phyloP scores from a whole-genome alignment of 2,329 filamentous ascomycete species.

The Colletotrichum siamense region DNA sequence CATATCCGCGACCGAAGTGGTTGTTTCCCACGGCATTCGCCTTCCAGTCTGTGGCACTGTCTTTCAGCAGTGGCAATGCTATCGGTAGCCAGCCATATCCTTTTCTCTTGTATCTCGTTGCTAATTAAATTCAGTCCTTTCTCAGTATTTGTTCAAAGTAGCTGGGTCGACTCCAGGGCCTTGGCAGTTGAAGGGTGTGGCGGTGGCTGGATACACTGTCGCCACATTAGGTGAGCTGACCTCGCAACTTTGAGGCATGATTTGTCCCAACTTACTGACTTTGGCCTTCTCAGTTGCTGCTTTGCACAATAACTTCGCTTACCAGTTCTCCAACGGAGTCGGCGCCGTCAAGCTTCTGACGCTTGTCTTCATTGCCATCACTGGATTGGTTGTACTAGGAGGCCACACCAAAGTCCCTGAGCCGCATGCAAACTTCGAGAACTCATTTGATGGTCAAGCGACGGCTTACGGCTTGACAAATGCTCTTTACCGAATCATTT shows the following conservation, averaged over 20 bases:
- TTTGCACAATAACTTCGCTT: constrained; percentile 58
- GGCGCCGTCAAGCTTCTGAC: constrained; percentile 62
- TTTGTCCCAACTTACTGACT: not conserved
- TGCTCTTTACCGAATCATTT: constrained; percentile 9
- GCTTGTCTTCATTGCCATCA: not conserved
- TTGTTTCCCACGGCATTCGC: constrained; percentile 70
- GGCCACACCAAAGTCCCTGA: constrained; percentile 28
- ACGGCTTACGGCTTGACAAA: not conserved
- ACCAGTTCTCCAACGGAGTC: constrained; percentile 60
- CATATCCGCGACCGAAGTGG: constrained; percentile 67
- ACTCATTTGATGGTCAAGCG: constrained; percentile 21
- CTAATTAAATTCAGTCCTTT: constrained; percentile 46
- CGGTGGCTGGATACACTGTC: constrained; percentile 65
- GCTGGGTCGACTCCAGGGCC: constrained; percentile 51
- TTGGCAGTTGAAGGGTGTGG: constrained; percentile 72
- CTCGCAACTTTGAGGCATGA: not conserved
- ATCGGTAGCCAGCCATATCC: constrained; percentile 23
- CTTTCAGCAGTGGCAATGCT: constrained; percentile 69
- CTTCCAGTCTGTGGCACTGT: constrained; percentile 65
- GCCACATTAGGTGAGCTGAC: constrained; percentile 36
- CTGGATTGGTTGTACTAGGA: not conserved
- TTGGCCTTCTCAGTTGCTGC: not conserved
- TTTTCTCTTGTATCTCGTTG: not conserved
- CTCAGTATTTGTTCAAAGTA: constrained; percentile 67
- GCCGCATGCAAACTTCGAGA: constrained; percentile 37